Conservation (phyloP, 768 basidiomycete species). For the Tricholoma sp. region DNA sequence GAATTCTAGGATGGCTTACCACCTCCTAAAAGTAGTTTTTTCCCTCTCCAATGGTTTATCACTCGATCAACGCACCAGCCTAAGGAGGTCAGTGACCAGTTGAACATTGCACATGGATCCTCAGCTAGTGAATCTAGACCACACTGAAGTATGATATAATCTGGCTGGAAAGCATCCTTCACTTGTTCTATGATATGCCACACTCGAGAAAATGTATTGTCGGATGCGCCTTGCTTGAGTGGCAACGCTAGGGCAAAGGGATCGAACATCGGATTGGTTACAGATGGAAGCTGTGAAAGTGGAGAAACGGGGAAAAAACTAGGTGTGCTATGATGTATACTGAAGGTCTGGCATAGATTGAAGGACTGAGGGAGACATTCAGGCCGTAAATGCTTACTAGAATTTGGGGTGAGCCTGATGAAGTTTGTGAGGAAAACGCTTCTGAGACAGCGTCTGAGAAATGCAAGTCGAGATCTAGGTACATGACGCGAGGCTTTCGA, state of each 20-base stretch:
- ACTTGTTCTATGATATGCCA: constrained; percentile 64
- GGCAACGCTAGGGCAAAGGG: constrained; percentile 79
- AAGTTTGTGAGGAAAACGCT: constrained; percentile 51
- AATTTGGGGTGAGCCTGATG: constrained; percentile 36
- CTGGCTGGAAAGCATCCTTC: constrained; percentile 59
- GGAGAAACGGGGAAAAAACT: constrained; percentile 78
- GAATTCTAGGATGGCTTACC: constrained; percentile 33
- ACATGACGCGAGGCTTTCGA: constrained; percentile 66
- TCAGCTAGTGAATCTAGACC: constrained; percentile 85
- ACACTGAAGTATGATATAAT: constrained; percentile 79
- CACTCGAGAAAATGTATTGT: constrained; percentile 53
- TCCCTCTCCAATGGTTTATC: constrained; percentile 50
- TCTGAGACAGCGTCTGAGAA: constrained; percentile 86
- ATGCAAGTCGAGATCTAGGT: constrained; percentile 90
- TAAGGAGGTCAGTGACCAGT: constrained; percentile 60
- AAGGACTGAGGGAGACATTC: too few relatives aligned
- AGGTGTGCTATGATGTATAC: constrained; percentile 76
- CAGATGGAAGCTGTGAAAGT: constrained; percentile 40
- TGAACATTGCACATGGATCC: constrained; percentile 72
- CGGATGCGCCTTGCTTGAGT: constrained; percentile 64
- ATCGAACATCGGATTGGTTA: constrained; percentile 35
- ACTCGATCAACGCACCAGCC: constrained; percentile 61
- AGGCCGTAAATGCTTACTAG: constrained; percentile 30
- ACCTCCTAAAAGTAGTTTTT: constrained; percentile 71
- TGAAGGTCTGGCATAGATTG: constrained; percentile 53